Conservation (phyloP, 192 early-diverging fungal genomes). For the Chytriomyces sp. region DNA sequence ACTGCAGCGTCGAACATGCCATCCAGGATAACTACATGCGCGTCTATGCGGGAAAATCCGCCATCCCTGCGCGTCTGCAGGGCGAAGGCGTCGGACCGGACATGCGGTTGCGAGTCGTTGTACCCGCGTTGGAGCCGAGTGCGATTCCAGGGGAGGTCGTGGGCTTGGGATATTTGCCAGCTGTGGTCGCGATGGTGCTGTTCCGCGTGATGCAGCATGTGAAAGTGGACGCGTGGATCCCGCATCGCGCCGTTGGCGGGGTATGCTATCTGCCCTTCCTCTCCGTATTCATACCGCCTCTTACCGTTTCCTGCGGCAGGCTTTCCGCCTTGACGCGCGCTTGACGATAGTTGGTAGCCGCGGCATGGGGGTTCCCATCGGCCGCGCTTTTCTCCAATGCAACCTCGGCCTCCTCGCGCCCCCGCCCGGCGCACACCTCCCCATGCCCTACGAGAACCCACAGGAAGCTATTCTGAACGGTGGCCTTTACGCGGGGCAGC, state of each 20-base stretch:
- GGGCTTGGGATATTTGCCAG: conserved; percentile 1
- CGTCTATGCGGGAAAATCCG: too few relatives aligned
- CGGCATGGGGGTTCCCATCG: conserved; percentile 10
- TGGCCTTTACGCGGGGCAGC: background rate
- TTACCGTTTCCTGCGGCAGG: background rate
- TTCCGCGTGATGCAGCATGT: background rate
- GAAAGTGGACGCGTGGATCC: conserved; percentile 8
- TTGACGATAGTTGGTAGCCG: conserved; percentile 31
- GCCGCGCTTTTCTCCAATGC: conserved; percentile 13
- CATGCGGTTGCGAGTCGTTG: too few relatives aligned
- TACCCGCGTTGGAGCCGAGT: background rate
- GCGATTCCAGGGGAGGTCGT: background rate
- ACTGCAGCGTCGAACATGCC: conserved; percentile 3
- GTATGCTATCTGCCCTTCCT: conserved; percentile 1
- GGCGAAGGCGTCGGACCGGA: too few relatives aligned
- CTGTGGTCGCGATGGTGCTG: background rate
- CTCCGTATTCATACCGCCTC: background rate
- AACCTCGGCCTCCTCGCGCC: conserved; percentile 30
- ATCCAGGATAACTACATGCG: conserved; percentile 20
- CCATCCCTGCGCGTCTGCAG: too few relatives aligned
- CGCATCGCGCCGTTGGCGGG: background rate
- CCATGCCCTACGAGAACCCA: conserved; percentile 36
- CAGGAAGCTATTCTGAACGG: conserved; percentile 14
- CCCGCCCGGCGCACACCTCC: background rate
- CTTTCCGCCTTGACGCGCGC: conserved; percentile 26